phyloP scores from a whole-genome alignment of 2,329 filamentous ascomycete genomes.

The Ambrosiella cleistominuta region DNA sequence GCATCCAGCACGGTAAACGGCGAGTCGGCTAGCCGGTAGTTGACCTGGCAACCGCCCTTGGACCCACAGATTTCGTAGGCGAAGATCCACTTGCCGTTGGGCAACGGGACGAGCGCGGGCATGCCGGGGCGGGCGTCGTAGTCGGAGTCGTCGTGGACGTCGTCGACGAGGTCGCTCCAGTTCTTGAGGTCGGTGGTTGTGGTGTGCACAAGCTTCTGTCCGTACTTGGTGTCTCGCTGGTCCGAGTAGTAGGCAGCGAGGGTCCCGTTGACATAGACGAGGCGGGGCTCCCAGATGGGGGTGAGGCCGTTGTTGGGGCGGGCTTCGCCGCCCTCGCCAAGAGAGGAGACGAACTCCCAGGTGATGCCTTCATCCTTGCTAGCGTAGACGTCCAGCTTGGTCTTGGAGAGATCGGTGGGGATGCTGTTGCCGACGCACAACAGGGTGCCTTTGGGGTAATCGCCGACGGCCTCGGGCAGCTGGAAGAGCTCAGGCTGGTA shows the following conservation, averaged over 20 bases:
- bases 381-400: slow-evolving; percentile 53
- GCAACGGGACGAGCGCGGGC: slow-evolving; percentile 43
- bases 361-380: slow-evolving; percentile 40
- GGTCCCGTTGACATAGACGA: slow-evolving; percentile 38
- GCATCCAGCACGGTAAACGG: slow-evolving; percentile 22
- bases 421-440: slow-evolving; percentile 44
- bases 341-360: slow-evolving; percentile 50
- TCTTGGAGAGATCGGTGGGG: slow-evolving; percentile 39
- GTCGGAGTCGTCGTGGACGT: slow-evolving; percentile 42
- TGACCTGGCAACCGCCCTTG: slow-evolving; percentile 26
- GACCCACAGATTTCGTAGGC: slow-evolving; percentile 43
- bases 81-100: slow-evolving; percentile 42
- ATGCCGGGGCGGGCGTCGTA: slow-evolving; percentile 43
- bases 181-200: slow-evolving; percentile 37
- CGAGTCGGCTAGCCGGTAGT: slow-evolving; percentile 26
- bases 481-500: slow-evolving; percentile 55
- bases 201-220: slow-evolving; percentile 54
- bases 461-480: slow-evolving; percentile 38
- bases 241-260: slow-evolving; percentile 55
- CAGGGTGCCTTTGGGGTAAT: slow-evolving; percentile 44
- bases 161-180: slow-evolving; percentile 45
- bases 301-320: slow-evolving; percentile 45
- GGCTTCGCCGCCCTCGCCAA: slow-evolving; percentile 46
- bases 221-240: slow-evolving; percentile 46
- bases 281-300: slow-evolving; percentile 57